These are phyloP conservation scores for Fusarium domesticum DNA, from an alignment of 2,329 filamentous ascomycete genomes.

Conservation along the genomic window DNA sequence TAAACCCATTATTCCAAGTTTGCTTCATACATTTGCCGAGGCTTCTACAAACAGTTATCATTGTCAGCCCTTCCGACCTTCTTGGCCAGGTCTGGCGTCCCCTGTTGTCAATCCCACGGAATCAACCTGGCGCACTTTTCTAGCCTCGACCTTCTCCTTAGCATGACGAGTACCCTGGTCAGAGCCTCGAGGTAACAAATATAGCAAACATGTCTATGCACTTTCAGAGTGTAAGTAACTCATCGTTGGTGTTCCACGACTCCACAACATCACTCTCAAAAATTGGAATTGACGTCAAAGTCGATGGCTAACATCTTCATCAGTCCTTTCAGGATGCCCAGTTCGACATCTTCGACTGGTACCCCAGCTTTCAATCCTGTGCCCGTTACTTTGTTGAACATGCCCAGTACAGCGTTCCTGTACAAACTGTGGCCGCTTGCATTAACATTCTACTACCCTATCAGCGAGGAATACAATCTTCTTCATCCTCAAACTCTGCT, in stretches of 20 bases:
- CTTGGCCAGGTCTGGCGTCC: slow-evolving; percentile 7
- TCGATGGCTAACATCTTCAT: slow-evolving; percentile 13
- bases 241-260: too few relatives aligned
- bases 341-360: slow-evolving; percentile 89
- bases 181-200: not conserved
- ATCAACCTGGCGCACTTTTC: too few relatives aligned
- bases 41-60: too few relatives aligned
- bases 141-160: too few relatives aligned
- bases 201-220: slow-evolving; percentile 23
- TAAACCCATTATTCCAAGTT: too few relatives aligned
- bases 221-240: slow-evolving; percentile 24
- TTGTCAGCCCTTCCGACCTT: too few relatives aligned
- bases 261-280: slow-evolving; percentile 2
- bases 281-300: not conserved
- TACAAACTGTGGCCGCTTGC: slow-evolving; percentile 85
- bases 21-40: too few relatives aligned
- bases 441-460: slow-evolving; percentile 90
- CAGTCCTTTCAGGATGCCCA: slow-evolving; percentile 47
- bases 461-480: slow-evolving; percentile 54
- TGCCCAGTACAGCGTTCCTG: slow-evolving; percentile 76
- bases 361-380: slow-evolving; percentile 86
- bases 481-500: slow-evolving; percentile 38
- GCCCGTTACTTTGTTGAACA: slow-evolving; percentile 88
- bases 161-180: slow-evolving; percentile 3
- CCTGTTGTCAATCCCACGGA: slow-evolving; percentile 2